Conservation (phyloP, 176 grass and related monocot genomes). For the Canna indica region DNA sequence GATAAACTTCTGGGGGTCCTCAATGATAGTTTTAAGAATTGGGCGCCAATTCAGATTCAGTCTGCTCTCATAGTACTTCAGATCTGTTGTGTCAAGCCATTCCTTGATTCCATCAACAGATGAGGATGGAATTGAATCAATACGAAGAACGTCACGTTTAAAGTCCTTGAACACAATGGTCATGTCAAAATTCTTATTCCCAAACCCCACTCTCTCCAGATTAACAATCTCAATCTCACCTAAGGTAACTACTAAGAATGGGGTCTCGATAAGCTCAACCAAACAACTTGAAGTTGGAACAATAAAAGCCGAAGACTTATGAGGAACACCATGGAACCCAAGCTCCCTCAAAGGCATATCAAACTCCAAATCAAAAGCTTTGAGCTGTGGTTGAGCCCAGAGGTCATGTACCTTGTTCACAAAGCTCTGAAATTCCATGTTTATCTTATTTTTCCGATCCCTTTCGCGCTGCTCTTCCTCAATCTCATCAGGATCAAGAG, state of each 20-base stretch:
- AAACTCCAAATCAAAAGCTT: slow-evolving; percentile 60
- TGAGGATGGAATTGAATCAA: slow-evolving; percentile 70
- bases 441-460: slow-evolving; percentile 66
- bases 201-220: slow-evolving; percentile 75
- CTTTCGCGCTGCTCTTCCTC: slow-evolving; percentile 91
- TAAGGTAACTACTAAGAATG: slow-evolving; percentile 67
- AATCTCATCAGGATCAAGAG: slow-evolving; percentile 90
- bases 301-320: slow-evolving; percentile 74
- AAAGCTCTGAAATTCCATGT: slow-evolving; percentile 77
- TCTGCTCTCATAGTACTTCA: slow-evolving; percentile 91
- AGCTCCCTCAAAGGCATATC: slow-evolving; percentile 68
- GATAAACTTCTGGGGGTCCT: slow-evolving; percentile 82
- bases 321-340: slow-evolving; percentile 80
- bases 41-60: slow-evolving; percentile 86
- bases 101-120: slow-evolving; percentile 78
- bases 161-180: slow-evolving; percentile 94
- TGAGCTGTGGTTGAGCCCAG: slow-evolving; percentile 67
- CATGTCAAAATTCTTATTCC: slow-evolving; percentile 90
- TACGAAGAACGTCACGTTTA: slow-evolving; percentile 73
- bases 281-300: slow-evolving; percentile 80
- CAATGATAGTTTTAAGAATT: slow-evolving; percentile 79
- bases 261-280: slow-evolving; percentile 72
- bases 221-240: slow-evolving; percentile 91
- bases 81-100: slow-evolving; percentile 90
- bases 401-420: slow-evolving; percentile 74